Evolutionary conservation across 2,329 filamentous ascomycete species (phyloP).

Genomic region (Fusarium transvaalense): DNA sequence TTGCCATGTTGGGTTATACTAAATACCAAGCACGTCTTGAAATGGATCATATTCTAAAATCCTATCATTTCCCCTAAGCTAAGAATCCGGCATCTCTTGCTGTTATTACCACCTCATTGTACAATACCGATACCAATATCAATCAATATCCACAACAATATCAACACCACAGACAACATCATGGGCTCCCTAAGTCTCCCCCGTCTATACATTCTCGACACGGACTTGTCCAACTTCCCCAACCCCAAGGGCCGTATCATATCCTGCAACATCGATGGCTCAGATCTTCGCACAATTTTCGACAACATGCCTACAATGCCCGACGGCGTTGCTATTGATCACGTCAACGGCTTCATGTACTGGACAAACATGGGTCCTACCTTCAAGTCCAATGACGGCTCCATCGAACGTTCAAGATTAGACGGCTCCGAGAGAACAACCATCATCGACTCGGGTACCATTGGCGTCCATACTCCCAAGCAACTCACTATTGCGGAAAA

Average conservation of each 20-base stretch:
- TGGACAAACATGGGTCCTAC: constrained; percentile 13
- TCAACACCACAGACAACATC: background rate
- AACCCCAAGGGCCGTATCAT: background rate
- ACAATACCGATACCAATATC: no score
- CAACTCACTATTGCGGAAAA: background rate
- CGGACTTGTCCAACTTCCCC: constrained; percentile 5
- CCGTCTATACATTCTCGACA: constrained; percentile 13
- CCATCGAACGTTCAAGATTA: background rate
- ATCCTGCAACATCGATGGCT: constrained; percentile 12
- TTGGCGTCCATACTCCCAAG: background rate
- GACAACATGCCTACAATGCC: constrained; percentile 10
- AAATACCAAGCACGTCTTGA: background rate
- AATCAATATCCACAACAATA: background rate
- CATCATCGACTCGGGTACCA: background rate
- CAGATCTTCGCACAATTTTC: background rate
- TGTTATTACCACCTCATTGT: background rate
- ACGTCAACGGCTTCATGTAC: constrained; percentile 1
- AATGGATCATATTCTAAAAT: background rate
- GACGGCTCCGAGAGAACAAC: constrained; percentile 1
- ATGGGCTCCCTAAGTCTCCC: constrained; percentile 5
- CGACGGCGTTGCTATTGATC: constrained; percentile 8
- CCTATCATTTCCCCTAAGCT: background rate
- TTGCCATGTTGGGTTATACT: background rate
- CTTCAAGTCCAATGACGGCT: constrained; percentile 16
- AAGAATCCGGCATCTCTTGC: no score